These are phyloP conservation scores for Sclerotinia minor DNA, from an alignment of 2,329 filamentous ascomycete species.

Conservation along the genomic window DNA sequence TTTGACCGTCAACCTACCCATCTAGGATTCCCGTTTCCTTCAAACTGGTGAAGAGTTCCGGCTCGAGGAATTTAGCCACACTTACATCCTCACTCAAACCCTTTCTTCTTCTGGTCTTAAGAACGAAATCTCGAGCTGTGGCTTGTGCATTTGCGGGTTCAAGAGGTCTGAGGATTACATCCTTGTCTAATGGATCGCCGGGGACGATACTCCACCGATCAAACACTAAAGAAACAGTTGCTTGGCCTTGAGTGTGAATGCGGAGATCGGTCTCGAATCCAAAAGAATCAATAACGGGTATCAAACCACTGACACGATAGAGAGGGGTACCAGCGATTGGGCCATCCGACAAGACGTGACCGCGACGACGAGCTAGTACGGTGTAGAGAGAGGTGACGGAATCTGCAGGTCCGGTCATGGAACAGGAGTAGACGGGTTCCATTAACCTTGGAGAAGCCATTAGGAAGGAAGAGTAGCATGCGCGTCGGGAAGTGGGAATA, in stretches of 20 bases:
- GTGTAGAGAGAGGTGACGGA: slow-evolving; percentile 89
- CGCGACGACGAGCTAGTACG: slow-evolving; percentile 80
- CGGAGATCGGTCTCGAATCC: slow-evolving; percentile 97
- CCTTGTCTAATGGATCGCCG: slow-evolving; percentile 88
- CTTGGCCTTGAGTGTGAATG: slow-evolving; percentile 92
- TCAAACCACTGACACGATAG: slow-evolving; percentile 84
- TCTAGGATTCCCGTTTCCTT: slow-evolving; percentile 88
- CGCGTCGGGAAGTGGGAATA: slow-evolving; percentile 88
- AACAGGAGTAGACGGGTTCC: slow-evolving; percentile 92
- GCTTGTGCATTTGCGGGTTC: slow-evolving; percentile 87
- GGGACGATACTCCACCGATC: slow-evolving; percentile 96
- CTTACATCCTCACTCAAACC: slow-evolving; percentile 93
- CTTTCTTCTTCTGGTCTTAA: slow-evolving; percentile 93
- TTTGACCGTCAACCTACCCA: slow-evolving; percentile 42
- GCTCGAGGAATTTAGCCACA: slow-evolving; percentile 94
- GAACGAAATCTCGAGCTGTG: slow-evolving; percentile 90
- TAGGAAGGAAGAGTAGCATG: slow-evolving; percentile 93
- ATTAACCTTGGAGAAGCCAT: slow-evolving; percentile 96
- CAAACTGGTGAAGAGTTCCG: slow-evolving; percentile 84
- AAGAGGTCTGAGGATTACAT: slow-evolving; percentile 76
- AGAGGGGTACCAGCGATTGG: slow-evolving; percentile 92
- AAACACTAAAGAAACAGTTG: slow-evolving; percentile 87
- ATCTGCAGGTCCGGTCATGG: slow-evolving; percentile 89
- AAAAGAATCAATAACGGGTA: slow-evolving; percentile 96
- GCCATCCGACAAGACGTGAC: slow-evolving; percentile 91